Base-by-base conservation (phyloP, 345 rosid species). In the Acer negundo region DNA sequence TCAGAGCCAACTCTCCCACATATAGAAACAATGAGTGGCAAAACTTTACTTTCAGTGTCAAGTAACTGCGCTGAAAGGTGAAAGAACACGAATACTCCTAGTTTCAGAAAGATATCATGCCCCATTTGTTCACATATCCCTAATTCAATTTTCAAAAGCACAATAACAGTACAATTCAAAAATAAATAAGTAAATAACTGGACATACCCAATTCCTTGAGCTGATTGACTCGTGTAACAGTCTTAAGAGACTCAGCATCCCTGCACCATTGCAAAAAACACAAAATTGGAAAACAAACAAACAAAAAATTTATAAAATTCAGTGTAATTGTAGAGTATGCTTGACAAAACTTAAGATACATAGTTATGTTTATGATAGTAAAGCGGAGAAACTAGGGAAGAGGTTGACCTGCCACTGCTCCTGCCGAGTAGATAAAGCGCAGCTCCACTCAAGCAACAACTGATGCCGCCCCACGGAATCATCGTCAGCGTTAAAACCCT, bases 401-500 rank as follows among this genome's bases (percentile, higher is more conserved):
- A 72, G 38, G 23, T 3, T 28, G 42, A 89, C 98, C 97, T 93
- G 87, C 95, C 97, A 73, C 98, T 90, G 84, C 97, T 92, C 79
- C 92, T 84, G 78, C 99, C 99, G 28, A 96, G 98, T 44, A 96
- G 88, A 77, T 90, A 94, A 23, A 92, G 93, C 26, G 95, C 97
- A 47, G 97, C 97, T 17, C 93, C 97, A 78, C 98, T 88, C 66
- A 96, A 73, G 87, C 99, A 96, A 80, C 99, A 96, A 69, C 83
- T 82, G 75, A 94, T 83, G 68, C 99, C 99, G 69, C 97, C 88
- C 97, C 97, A 94, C 5, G 97, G 99, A 80, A 93, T 77, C 97
- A 86, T 90, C 81, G 59, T 81, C 74, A 35, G 17, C 61, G 40
- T 38, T 17, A 19, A 73, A 79, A 65, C 73, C 75, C 83, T 63